These are phyloP conservation scores for Magnolia sinica DNA, from an alignment of 164 flowering plant genomes.

Conservation along the genomic window DNA sequence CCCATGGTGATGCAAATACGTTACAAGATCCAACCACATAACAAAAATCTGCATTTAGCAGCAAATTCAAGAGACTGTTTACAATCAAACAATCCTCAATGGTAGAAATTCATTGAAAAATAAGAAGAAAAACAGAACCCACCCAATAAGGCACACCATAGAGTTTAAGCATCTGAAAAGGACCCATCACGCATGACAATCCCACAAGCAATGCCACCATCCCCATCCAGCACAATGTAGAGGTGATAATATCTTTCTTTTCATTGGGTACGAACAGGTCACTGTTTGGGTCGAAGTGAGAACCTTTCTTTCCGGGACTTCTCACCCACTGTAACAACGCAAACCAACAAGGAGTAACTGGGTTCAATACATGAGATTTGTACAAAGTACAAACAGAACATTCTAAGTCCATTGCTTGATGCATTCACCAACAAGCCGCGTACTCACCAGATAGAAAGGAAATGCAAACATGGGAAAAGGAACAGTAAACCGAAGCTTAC, in stretches of 20 bases:
- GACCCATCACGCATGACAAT: conserved; percentile 57
- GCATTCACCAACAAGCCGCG: neutral
- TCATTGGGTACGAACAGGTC: conserved; percentile 71
- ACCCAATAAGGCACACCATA: conserved; percentile 86
- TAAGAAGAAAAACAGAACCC: conserved; percentile 7
- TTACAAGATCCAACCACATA: conserved; percentile 55
- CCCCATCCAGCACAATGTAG: conserved; percentile 73
- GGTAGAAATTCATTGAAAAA: neutral
- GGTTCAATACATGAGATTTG: neutral
- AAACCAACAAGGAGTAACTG: neutral
- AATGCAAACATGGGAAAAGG: conserved; percentile 76
- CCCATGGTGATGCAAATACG: conserved; percentile 65
- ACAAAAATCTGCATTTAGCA: conserved; percentile 40
- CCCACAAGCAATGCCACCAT: conserved; percentile 71
- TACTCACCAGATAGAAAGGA: conserved; percentile 66
- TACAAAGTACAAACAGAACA: neutral
- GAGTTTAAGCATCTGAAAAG: conserved; percentile 65
- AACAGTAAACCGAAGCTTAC: conserved; percentile 38
- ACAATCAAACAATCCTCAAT: neutral
- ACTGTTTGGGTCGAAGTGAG: conserved; percentile 80
- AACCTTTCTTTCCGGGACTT: conserved; percentile 94
- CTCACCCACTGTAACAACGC: conserved; percentile 56
- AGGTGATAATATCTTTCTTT: conserved; percentile 64
- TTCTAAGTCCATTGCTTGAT: neutral
- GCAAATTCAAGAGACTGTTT: neutral